phyloP scores from a whole-genome alignment of 2,329 filamentous ascomycete species.

The Fusarium torulosum region DNA sequence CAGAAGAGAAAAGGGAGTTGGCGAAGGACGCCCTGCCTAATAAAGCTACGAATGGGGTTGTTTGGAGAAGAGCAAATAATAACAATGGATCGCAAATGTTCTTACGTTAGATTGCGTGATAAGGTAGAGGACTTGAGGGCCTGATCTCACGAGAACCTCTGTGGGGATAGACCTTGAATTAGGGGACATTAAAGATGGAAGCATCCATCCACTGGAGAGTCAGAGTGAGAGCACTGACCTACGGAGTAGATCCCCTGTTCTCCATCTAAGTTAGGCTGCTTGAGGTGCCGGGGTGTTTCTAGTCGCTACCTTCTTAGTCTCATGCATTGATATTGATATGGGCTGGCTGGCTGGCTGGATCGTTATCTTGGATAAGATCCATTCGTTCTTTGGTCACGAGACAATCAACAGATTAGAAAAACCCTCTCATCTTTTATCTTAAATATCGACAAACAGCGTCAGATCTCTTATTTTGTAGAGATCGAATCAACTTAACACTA shows the following conservation, averaged over 20 bases:
- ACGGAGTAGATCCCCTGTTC: neutral
- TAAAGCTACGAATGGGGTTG: constrained; percentile 1
- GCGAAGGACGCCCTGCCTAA: constrained; percentile 16
- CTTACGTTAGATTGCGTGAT: constrained; percentile 19
- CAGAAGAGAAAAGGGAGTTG: neutral
- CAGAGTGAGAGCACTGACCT: too few relatives aligned
- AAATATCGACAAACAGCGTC: constrained; percentile 10
- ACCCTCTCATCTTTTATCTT: neutral
- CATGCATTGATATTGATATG: constrained; percentile 16
- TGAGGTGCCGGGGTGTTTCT: constrained; percentile 17
- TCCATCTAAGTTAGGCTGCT: constrained; percentile 12
- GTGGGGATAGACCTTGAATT: constrained; percentile 20
- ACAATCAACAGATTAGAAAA: constrained; percentile 14
- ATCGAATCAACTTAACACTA: constrained; percentile 8
- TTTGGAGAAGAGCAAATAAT: neutral
- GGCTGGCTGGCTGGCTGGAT: constrained; percentile 21
- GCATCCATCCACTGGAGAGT: too few relatives aligned
- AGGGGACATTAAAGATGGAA: neutral
- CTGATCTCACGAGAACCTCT: constrained; percentile 24
- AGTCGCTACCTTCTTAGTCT: neutral
- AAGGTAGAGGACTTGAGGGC: neutral
- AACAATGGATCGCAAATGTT: constrained; percentile 1
- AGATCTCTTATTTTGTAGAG: constrained; percentile 4
- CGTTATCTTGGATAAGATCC: constrained; percentile 19
- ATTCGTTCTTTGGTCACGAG: constrained; percentile 16